Percentiles rank a stretch among this genome's conserved stretches.
phyloP scores from a whole-genome alignment of 257 asterid species.

The Nicotiana attenuata region DNA sequence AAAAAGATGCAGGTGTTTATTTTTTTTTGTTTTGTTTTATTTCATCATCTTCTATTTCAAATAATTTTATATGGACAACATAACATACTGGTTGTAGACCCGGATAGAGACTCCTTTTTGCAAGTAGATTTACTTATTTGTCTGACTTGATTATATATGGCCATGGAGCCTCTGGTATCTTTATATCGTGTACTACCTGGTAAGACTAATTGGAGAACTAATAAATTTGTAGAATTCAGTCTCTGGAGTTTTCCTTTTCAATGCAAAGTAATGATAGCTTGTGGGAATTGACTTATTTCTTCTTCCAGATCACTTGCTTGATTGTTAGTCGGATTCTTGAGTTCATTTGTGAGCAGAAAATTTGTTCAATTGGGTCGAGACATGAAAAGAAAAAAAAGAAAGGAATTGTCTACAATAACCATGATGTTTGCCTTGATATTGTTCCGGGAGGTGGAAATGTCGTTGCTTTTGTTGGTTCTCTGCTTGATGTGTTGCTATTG shows the following conservation, averaged over 20 bases:
- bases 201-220: not conserved
- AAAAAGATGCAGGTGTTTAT: not conserved
- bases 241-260: not conserved
- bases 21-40: not conserved
- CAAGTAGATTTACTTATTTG: not conserved
- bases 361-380: constrained; percentile 25
- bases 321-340: constrained; percentile 48
- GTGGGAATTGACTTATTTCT: constrained; percentile 19
- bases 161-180: not conserved
- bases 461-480: constrained; percentile 44
- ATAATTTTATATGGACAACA: not conserved
- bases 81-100: not conserved
- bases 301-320: constrained; percentile 57
- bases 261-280: not conserved
- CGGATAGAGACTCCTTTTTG: not conserved
- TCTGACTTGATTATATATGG: not conserved
- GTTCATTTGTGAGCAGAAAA: constrained; percentile 37
- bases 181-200: not conserved
- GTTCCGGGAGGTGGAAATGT: constrained; percentile 33
- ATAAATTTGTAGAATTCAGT: not conserved
- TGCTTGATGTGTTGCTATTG: constrained; percentile 72
- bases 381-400: constrained; percentile 60
- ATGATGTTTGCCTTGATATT: constrained; percentile 20
- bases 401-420: constrained; percentile 26
- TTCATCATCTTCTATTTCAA: not conserved